A percentile compares a stretch with the other conserved stretches of the same genome.
Conservation (phyloP, 495 filamentous ascomycete species). For the Aspergillus conjunctus region DNA sequence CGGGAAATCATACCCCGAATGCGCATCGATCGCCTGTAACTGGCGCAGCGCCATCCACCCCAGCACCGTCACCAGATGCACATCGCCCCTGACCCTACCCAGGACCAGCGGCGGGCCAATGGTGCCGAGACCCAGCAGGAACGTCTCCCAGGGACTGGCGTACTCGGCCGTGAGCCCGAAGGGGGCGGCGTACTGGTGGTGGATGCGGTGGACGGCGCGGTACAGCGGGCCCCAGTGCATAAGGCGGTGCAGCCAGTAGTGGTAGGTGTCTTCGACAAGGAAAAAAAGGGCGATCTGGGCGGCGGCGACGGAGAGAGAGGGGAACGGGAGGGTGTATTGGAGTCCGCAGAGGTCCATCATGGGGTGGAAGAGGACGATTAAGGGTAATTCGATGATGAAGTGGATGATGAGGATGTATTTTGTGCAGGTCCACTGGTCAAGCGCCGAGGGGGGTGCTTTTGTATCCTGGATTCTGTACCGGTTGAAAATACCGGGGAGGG, state of each 20-base stretch:
- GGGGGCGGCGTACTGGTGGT: slow-evolving; percentile 96
- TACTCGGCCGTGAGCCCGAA: slow-evolving; percentile 97
- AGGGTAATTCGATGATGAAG: slow-evolving; percentile 94
- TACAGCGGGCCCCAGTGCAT: slow-evolving; percentile 98
- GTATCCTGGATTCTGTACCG: slow-evolving; percentile 85
- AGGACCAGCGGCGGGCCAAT: slow-evolving; percentile 83
- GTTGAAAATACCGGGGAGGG: slow-evolving; percentile 74
- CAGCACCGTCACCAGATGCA: slow-evolving; percentile 97
- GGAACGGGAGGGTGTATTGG: slow-evolving; percentile 85
- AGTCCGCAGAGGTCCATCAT: slow-evolving; percentile 92
- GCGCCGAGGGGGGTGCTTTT: slow-evolving; percentile 28
- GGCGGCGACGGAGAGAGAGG: slow-evolving; percentile 74
- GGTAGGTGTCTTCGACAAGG: slow-evolving; percentile 94
- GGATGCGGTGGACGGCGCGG: slow-evolving; percentile 93
- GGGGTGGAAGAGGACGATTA: slow-evolving; percentile 93
- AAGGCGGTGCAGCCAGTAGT: slow-evolving; percentile 94
- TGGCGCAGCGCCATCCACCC: slow-evolving; percentile 89
- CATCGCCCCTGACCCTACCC: slow-evolving; percentile 75
- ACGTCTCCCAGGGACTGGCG: slow-evolving; percentile 94
- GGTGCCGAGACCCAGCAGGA: slow-evolving; percentile 87
- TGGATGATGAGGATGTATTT: slow-evolving; percentile 87
- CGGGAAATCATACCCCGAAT: slow-evolving; percentile 96
- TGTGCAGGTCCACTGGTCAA: slow-evolving; percentile 92
- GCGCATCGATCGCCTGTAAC: slow-evolving; percentile 96
- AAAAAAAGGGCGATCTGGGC: slow-evolving; percentile 94